A percentile compares a stretch with the other conserved stretches of the same genome.
These are phyloP conservation scores for Yamadazyma sp. DNA, from an alignment of 805 yeast genomes.

Conservation along the genomic window DNA sequence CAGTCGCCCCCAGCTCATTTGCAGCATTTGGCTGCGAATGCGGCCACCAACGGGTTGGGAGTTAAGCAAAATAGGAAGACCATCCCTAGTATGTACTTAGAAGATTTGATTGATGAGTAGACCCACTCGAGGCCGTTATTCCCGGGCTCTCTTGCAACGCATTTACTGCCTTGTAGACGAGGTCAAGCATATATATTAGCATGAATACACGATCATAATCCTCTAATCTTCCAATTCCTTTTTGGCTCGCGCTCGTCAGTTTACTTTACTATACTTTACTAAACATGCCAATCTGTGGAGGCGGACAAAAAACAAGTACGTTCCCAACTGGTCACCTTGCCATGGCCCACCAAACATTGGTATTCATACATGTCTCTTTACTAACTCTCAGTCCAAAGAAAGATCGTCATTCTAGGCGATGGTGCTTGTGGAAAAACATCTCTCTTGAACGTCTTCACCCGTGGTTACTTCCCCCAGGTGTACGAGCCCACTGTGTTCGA, in stretches of 20 bases:
- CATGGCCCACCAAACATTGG: too few species aligned
- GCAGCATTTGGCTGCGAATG: conserved; percentile 6
- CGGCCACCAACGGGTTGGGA: conserved; percentile 8
- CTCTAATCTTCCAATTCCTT: too few species aligned
- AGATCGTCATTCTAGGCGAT: conserved; percentile 92
- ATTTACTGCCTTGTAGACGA: too few species aligned
- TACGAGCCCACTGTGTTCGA: conserved; percentile 98
- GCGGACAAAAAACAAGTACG: conserved; percentile 44
- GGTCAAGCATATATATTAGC: too few species aligned
- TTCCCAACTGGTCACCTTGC: neutral
- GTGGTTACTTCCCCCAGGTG: conserved; percentile 97
- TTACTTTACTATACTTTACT: neutral
- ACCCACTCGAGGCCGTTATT: too few species aligned
- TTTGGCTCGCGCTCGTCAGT: conserved; percentile 7
- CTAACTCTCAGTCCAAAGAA: conserved; percentile 64
- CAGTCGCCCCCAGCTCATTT: conserved; percentile 12
- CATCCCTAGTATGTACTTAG: conserved; percentile 51
- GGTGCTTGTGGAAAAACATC: conserved; percentile 99
- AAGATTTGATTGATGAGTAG: conserved; percentile 44
- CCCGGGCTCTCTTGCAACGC: too few species aligned
- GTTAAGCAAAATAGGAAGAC: conserved; percentile 31
- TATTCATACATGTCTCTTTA: neutral
- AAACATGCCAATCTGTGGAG: conserved; percentile 44
- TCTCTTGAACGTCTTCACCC: conserved; percentile 87
- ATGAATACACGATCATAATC: conserved; percentile 2